Evolutionary conservation across 148 eudicot species (phyloP).

Genomic region (Chenopodium album): DNA sequence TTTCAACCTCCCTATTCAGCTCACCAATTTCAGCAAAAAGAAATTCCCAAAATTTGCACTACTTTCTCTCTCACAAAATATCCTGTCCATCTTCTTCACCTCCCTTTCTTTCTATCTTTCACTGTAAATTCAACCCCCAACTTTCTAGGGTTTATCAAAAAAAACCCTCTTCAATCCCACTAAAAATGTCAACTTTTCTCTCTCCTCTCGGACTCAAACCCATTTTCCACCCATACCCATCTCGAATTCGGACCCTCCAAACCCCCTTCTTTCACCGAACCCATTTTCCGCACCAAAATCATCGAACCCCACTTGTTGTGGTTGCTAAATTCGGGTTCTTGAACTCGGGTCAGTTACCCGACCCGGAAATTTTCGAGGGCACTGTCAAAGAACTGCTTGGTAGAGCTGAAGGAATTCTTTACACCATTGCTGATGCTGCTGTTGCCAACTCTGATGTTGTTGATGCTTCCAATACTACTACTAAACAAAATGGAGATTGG

Average conservation of each 20-base stretch:
- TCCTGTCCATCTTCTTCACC: background rate
- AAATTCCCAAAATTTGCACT: background rate
- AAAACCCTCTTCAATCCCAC: background rate
- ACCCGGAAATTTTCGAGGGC: conserved; percentile 44
- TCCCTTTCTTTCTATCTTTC: no score
- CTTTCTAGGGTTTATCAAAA: conserved; percentile 35
- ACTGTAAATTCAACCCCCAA: background rate
- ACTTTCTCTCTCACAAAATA: conserved; percentile 3
- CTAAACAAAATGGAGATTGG: conserved; percentile 88
- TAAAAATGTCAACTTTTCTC: conserved; percentile 27
- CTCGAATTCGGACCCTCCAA: conserved; percentile 16
- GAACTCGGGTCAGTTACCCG: conserved; percentile 54
- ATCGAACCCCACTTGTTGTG: conserved; percentile 26
- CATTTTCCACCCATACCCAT: conserved; percentile 21
- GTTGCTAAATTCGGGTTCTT: conserved; percentile 60
- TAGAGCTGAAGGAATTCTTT: conserved; percentile 65
- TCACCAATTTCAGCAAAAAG: background rate
- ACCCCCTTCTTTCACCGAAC: conserved; percentile 25
- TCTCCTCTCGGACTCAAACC: conserved; percentile 29
- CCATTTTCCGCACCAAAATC: conserved; percentile 28
- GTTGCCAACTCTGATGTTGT: conserved; percentile 47
- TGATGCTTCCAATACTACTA: conserved; percentile 28
- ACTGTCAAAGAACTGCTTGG: conserved; percentile 46
- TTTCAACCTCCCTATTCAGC: no score
- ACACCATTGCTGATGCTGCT: conserved; percentile 91